Base-by-base conservation (phyloP, 495 filamentous ascomycete genomes). In the Neurospora sp. region DNA sequence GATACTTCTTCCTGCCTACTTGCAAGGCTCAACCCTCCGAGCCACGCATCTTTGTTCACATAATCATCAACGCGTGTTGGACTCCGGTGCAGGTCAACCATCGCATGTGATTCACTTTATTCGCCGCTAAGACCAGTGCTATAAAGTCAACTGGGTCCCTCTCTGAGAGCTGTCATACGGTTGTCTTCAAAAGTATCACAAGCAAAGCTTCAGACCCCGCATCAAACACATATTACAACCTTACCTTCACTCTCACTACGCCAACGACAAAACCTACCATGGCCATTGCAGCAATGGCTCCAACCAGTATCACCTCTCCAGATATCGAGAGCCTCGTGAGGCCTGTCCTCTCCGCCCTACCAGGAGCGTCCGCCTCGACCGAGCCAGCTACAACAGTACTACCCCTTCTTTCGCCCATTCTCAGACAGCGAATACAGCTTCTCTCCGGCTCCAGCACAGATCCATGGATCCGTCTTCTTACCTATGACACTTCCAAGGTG, bases 391-490 rank as follows among this genome's bases (percentile, higher is more conserved):
- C 90, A 42, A 90, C 89, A 44, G 85, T 97, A 12, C 86, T 97
- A 4, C 92, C 93, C 39, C 87, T 94, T 40, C 89, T 99, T 59
- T 92, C 96, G 4, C 95, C 96, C 8, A 96, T 98, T 65, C 89
- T 98, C 4, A 91, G 94, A 69, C 95, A 98, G 79, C 88, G 96
- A 53, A 87, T 98, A 9, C 89, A 94, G 76, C 87, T 96, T 72
- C 86, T 98, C 71, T 88, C 90, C 45, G 81, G 85, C 1, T 87
- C 90, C 35, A 84, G 87, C 69, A 83, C 86, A 1, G 92, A 95
- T 22, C 91, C 93, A 74, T 99, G 96, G 96, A 89, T 98, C 9
- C 86, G 89, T 3, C 82, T 97, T n/a, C 87, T 99, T n/a, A 94
- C 89, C 76, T 99, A 96, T 89, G 90, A 94, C 71, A 71, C 84